phyloP scores from a whole-genome alignment of 106 monocot genomes.

The Acorus gramineus region DNA sequence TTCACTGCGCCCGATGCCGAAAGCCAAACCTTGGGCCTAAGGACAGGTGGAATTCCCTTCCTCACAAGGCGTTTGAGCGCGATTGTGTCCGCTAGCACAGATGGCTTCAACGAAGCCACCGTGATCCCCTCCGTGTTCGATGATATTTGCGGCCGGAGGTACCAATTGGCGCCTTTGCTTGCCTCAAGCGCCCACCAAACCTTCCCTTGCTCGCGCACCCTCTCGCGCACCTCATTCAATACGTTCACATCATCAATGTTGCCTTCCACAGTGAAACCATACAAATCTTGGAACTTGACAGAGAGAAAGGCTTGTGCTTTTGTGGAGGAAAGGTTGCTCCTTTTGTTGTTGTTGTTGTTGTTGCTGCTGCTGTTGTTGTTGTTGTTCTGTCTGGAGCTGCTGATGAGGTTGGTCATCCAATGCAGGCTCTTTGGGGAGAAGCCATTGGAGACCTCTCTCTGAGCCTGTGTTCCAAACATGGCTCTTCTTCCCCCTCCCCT shows the following conservation, averaged over 20 bases:
- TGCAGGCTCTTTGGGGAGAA: too few species aligned
- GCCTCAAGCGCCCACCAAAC: constrained; percentile 91
- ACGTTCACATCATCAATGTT: constrained; percentile 91
- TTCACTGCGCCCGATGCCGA: constrained; percentile 79
- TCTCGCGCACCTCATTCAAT: constrained; percentile 95
- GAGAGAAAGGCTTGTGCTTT: constrained; percentile 16
- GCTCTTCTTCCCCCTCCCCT: too few species aligned
- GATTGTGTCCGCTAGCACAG: constrained; percentile 54
- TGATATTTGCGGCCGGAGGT: constrained; percentile 56
- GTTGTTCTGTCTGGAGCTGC: not conserved
- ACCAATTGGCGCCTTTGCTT: constrained; percentile 88
- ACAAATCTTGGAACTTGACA: constrained; percentile 96
- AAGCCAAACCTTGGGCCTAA: constrained; percentile 83
- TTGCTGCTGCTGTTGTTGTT: constrained; percentile 3
- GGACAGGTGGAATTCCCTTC: constrained; percentile 72
- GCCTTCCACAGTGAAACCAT: constrained; percentile 82
- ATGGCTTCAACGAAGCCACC: constrained; percentile 50
- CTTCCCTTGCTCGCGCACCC: constrained; percentile 67
- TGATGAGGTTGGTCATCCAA: too few species aligned
- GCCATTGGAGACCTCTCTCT: too few species aligned
- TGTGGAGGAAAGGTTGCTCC: constrained; percentile 10
- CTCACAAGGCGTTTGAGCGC: constrained; percentile 64
- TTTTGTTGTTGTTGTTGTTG: constrained; percentile 13
- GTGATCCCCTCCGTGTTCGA: constrained; percentile 52
- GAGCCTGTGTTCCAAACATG: too few species aligned